phyloP scores from a whole-genome alignment of 2,329 filamentous ascomycete species.

The Stenocarpella maydis region DNA sequence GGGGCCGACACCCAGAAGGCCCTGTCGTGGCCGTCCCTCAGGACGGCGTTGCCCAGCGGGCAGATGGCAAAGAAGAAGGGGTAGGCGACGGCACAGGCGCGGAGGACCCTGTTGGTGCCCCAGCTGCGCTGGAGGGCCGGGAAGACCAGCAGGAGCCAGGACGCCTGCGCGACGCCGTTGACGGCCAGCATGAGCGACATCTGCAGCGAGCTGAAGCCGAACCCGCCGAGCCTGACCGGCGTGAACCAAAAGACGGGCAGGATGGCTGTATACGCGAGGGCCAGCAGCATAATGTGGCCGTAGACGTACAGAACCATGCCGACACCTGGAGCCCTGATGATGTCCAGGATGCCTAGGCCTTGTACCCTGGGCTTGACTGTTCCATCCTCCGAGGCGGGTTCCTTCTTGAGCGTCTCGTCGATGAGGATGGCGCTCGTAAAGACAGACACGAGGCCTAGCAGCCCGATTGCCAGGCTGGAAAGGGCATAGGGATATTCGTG shows the following conservation, averaged over 20 bases:
- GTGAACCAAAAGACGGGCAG: slow-evolving; percentile 75
- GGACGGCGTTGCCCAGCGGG: slow-evolving; percentile 65
- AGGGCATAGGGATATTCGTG: slow-evolving; percentile 71
- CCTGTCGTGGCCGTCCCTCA: slow-evolving; percentile 52
- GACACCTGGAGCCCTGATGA: slow-evolving; percentile 72
- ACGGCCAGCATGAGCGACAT: slow-evolving; percentile 74
- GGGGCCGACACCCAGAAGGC: slow-evolving; percentile 66
- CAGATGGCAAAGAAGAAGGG: slow-evolving; percentile 68
- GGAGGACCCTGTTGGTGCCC: slow-evolving; percentile 73
- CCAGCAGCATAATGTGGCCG: slow-evolving; percentile 72
- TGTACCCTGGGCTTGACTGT: slow-evolving; percentile 36
- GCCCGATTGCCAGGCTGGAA: slow-evolving; percentile 65
- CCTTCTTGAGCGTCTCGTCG: slow-evolving; percentile 65
- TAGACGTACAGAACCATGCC: slow-evolving; percentile 71
- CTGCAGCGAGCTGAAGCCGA: slow-evolving; percentile 66
- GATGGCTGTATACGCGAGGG: slow-evolving; percentile 76
- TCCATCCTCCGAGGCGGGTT: slow-evolving; percentile 36
- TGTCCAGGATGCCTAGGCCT: slow-evolving; percentile 56
- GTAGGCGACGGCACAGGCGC: slow-evolving; percentile 64
- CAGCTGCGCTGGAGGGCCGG: slow-evolving; percentile 70
- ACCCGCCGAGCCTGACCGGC: slow-evolving; percentile 67
- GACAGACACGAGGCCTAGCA: slow-evolving; percentile 61
- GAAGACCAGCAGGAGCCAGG: slow-evolving; percentile 77
- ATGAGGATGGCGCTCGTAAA: slow-evolving; percentile 63
- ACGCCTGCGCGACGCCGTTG: slow-evolving; percentile 70